phyloP scores from a whole-genome alignment of 2,329 filamentous ascomycete species.

The Pseudocercospora cruenta region DNA sequence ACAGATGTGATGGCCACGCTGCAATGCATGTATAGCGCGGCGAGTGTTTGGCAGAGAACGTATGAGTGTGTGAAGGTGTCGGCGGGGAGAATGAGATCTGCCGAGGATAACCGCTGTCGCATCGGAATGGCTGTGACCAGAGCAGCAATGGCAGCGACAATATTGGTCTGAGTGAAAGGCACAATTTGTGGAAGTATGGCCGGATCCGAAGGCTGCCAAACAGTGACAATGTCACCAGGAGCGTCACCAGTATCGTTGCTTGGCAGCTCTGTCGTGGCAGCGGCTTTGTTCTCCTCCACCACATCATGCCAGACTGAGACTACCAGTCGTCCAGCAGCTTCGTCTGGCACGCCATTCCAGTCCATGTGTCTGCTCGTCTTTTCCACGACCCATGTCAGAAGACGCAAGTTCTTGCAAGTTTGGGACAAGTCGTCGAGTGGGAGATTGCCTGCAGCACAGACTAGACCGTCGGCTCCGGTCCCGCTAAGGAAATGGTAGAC shows the following conservation, averaged over 20 bases:
- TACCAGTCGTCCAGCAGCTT: slow-evolving; percentile 72
- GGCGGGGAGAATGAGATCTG: slow-evolving; percentile 82
- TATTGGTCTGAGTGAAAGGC: slow-evolving; percentile 78
- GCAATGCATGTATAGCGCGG: slow-evolving; percentile 80
- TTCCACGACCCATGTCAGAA: slow-evolving; percentile 91
- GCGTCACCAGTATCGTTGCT: slow-evolving; percentile 58
- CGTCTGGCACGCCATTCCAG: slow-evolving; percentile 86
- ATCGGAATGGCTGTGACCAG: slow-evolving; percentile 76
- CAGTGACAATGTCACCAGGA: slow-evolving; percentile 60
- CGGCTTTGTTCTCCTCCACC: slow-evolving; percentile 68
- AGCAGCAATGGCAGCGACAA: slow-evolving; percentile 83
- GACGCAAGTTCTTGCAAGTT: slow-evolving; percentile 70
- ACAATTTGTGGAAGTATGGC: slow-evolving; percentile 68
- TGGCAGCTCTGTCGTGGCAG: slow-evolving; percentile 66
- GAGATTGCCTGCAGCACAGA: slow-evolving; percentile 84
- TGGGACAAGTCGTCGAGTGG: slow-evolving; percentile 75
- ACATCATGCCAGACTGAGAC: slow-evolving; percentile 95
- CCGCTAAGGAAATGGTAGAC: slow-evolving; percentile 73
- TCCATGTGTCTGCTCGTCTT: slow-evolving; percentile 89
- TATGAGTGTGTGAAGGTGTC: slow-evolving; percentile 80
- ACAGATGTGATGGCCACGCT: slow-evolving; percentile 89
- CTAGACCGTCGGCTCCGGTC: slow-evolving; percentile 76
- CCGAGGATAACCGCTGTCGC: slow-evolving; percentile 70
- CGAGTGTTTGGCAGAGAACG: slow-evolving; percentile 76
- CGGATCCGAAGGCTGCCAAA: slow-evolving; percentile 63